phyloP scores from a whole-genome alignment of 768 basidiomycete genomes.

The Xerocomus brunneocitrinus region DNA sequence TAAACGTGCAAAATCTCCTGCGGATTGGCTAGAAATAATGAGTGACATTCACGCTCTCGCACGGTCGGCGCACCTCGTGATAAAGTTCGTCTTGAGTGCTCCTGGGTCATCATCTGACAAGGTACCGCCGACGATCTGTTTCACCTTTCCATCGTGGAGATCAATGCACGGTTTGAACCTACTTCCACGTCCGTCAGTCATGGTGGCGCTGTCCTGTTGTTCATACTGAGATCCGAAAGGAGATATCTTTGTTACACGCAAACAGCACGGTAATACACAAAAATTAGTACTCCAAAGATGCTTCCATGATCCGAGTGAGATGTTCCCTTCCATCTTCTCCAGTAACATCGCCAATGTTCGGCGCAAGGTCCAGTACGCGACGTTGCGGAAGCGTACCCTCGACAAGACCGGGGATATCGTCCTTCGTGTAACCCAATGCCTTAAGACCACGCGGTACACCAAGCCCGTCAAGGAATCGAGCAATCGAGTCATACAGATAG shows the following conservation, averaged over 20 bases:
- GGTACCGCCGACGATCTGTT: conserved; percentile 97
- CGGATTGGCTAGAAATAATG: conserved; percentile 53
- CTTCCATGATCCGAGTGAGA: conserved; percentile 74
- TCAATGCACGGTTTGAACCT: conserved; percentile 94
- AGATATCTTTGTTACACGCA: conserved; percentile 2
- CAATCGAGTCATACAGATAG: conserved; percentile 80
- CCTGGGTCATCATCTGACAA: conserved; percentile 64
- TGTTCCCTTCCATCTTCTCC: conserved; percentile 83
- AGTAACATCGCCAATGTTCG: conserved; percentile 78
- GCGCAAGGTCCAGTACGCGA: conserved; percentile 89
- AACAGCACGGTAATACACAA: conserved; percentile 7
- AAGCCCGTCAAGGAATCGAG: conserved; percentile 79
- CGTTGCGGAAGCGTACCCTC: conserved; percentile 91
- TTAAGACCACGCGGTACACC: conserved; percentile 84
- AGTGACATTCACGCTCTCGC: not conserved
- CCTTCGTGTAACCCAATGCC: conserved; percentile 68
- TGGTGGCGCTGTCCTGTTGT: not conserved
- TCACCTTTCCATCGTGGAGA: conserved; percentile 91
- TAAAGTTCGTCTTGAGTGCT: conserved; percentile 80
- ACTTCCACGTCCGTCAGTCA: conserved; percentile 32
- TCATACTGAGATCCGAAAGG: not conserved
- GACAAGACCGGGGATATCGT: conserved; percentile 71
- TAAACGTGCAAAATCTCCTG: conserved; percentile 74
- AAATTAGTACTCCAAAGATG: conserved; percentile 66
- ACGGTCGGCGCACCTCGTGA: conserved; percentile 54